Evolutionary conservation across 495 filamentous ascomycete species (phyloP).

Genomic region (Penicillium fimorum): DNA sequence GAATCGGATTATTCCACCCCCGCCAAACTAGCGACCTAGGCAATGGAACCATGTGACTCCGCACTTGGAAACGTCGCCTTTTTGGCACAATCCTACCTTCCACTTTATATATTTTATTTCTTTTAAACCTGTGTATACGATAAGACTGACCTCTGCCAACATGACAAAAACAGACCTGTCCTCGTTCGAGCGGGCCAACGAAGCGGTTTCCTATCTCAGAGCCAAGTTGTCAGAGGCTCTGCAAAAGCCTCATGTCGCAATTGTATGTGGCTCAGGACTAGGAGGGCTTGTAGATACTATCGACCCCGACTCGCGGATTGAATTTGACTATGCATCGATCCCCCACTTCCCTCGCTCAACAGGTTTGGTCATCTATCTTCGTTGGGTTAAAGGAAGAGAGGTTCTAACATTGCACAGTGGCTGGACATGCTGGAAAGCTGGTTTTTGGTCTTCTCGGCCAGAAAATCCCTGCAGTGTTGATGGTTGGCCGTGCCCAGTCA

Average conservation of each 20-base stretch:
- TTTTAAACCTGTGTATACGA: background rate
- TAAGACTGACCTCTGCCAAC: background rate
- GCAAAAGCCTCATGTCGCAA: constrained; percentile 58
- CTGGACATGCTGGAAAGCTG: constrained; percentile 72
- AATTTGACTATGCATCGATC: constrained; percentile 61
- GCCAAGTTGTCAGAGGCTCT: constrained; percentile 44
- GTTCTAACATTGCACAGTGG: constrained; percentile 41
- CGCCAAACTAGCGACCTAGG: constrained; percentile 6
- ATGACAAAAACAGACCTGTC: constrained; percentile 23
- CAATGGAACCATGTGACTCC: constrained; percentile 15
- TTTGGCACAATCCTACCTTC: background rate
- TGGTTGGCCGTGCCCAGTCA: constrained; percentile 74
- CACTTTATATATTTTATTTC: background rate
- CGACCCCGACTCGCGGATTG: constrained; percentile 49
- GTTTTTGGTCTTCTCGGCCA: constrained; percentile 64
- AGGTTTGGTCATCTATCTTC: constrained; percentile 49
- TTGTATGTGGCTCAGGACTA: constrained; percentile 73
- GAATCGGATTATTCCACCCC: background rate
- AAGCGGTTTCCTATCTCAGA: constrained; percentile 41
- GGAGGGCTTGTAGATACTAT: constrained; percentile 64
- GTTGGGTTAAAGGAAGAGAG: background rate
- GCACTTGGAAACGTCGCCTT: constrained; percentile 6
- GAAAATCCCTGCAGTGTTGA: constrained; percentile 61
- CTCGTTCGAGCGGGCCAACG: constrained; percentile 36
- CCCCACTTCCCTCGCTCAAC: constrained; percentile 65